Conservation (phyloP, 2,329 filamentous ascomycete species). For the Claviceps sorghi region DNA sequence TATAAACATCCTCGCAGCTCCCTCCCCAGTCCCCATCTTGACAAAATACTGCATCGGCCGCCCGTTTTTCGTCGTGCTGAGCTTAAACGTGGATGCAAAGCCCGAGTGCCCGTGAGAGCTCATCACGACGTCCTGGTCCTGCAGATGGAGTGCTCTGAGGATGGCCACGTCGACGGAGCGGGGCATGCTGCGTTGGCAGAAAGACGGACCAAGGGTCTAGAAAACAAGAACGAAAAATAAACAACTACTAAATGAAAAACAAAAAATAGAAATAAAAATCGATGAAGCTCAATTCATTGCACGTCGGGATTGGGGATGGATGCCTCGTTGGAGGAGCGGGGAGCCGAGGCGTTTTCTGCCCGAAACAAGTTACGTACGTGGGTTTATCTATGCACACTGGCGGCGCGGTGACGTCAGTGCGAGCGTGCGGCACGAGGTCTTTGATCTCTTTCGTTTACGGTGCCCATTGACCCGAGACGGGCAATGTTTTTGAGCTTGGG, state of each 20-base stretch:
- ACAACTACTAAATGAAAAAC: neutral
- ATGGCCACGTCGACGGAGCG: conserved; percentile 40
- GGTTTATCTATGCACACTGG: too few species aligned
- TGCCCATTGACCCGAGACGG: too few species aligned
- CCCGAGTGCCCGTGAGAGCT: conserved; percentile 50
- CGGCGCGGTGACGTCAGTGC: too few species aligned
- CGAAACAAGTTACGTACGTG: too few species aligned
- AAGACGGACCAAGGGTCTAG: neutral
- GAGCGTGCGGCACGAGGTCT: too few species aligned
- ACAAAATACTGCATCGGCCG: conserved; percentile 49
- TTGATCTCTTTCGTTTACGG: too few species aligned
- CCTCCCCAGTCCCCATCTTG: conserved; percentile 49
- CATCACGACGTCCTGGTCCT: conserved; percentile 39
- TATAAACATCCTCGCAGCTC: conserved; percentile 54
- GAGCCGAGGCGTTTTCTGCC: too few species aligned
- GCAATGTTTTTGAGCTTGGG: too few species aligned
- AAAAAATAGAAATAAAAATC: neutral
- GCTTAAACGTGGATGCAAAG: conserved; percentile 52
- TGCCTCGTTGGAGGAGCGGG: too few species aligned
- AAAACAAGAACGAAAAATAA: conserved; percentile 4
- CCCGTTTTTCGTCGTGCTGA: conserved; percentile 31
- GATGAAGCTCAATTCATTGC: too few species aligned
- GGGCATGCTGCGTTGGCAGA: too few species aligned
- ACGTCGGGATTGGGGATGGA: too few species aligned
- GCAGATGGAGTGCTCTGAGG: conserved; percentile 42